Conservation (phyloP, 2,329 filamentous ascomycete species). For the Geosmithia flava region DNA sequence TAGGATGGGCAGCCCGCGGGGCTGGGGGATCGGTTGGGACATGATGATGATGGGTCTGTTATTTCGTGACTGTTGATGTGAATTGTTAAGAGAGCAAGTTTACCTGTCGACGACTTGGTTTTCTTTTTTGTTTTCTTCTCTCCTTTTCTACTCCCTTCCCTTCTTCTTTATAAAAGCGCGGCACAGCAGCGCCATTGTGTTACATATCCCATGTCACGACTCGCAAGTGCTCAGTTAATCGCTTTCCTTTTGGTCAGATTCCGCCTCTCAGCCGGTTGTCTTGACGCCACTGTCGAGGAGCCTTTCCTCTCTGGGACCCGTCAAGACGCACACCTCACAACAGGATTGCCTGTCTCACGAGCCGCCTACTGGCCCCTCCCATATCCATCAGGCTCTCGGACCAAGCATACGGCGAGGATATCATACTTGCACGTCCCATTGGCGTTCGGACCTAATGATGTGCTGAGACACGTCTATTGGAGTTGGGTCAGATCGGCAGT, state of each 20-base stretch:
- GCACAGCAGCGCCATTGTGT: no score
- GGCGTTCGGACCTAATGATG: neutral
- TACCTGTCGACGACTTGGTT: neutral
- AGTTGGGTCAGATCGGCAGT: neutral
- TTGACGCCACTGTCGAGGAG: neutral
- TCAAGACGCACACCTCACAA: neutral
- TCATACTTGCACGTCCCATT: neutral
- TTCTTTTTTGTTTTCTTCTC: neutral
- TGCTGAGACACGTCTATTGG: neutral
- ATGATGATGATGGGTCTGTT: constrained; percentile 8
- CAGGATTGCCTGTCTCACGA: neutral
- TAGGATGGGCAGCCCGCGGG: constrained; percentile 19
- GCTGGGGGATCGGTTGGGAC: constrained; percentile 21
- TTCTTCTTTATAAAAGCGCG: no score
- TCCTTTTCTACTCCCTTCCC: neutral
- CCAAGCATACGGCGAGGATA: neutral
- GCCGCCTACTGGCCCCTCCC: no score
- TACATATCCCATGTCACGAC: no score
- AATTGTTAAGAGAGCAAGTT: neutral
- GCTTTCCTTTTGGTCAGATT: neutral
- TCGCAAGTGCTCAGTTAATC: neutral
- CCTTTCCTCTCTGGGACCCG: neutral
- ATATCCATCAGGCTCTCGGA: neutral
- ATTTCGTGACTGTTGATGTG: neutral
- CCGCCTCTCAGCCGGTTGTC: neutral